Evolutionary conservation across 2,329 filamentous ascomycete genomes (phyloP).

Genomic region (Coniochaeta sp.): DNA sequence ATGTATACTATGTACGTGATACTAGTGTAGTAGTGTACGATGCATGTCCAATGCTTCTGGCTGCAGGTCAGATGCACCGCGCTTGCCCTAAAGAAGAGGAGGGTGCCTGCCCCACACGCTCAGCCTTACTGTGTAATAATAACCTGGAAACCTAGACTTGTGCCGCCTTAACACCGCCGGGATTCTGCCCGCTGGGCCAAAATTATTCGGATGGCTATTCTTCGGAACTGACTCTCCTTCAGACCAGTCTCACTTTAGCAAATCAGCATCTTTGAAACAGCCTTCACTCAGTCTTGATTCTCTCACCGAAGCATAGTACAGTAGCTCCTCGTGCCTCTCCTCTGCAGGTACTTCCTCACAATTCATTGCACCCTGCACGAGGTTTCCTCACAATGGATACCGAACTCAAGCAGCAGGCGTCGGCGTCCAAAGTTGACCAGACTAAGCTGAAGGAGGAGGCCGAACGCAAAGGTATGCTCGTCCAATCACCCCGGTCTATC

Average conservation of each 20-base stretch:
- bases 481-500: neutral
- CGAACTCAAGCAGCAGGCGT: neutral
- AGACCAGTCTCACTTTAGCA: neutral
- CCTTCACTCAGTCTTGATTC: neutral
- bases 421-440: neutral
- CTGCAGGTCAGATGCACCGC: neutral
- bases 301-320: neutral
- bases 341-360: neutral
- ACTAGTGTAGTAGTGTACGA: too few relatives aligned
- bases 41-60: too few relatives aligned
- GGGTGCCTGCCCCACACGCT: neutral
- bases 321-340: neutral
- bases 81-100: neutral
- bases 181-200: neutral
- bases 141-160: too few relatives aligned
- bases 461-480: conserved; percentile 5
- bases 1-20: too few relatives aligned
- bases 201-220: neutral
- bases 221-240: neutral
- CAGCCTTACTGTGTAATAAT: neutral
- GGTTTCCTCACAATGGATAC: neutral
- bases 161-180: neutral
- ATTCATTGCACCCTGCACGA: neutral
- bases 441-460: conserved; percentile 3
- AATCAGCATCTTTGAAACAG: neutral